These are phyloP conservation scores for Alternaria triticina DNA, from an alignment of 2,329 filamentous ascomycete genomes.

Conservation along the genomic window DNA sequence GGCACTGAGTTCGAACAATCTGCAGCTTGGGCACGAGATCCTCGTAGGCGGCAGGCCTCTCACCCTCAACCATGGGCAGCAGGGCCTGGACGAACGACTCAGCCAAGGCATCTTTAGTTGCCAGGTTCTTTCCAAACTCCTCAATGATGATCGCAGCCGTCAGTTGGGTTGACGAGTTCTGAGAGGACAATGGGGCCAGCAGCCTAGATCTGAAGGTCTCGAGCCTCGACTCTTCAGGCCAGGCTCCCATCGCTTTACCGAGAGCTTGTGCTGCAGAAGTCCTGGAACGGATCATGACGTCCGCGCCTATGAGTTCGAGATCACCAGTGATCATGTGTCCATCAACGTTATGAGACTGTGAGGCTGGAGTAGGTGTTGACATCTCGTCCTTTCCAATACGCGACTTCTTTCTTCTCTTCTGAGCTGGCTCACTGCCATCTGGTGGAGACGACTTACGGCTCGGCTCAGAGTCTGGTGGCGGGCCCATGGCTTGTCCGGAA, in stretches of 20 bases:
- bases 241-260: slow-evolving; percentile 79
- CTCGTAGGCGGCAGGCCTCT: slow-evolving; percentile 81
- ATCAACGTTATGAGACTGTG: slow-evolving; percentile 82
- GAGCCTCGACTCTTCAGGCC: slow-evolving; percentile 67
- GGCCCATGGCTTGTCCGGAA: slow-evolving; percentile 82
- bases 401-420: slow-evolving; percentile 82
- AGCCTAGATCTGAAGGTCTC: slow-evolving; percentile 70
- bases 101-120: slow-evolving; percentile 56
- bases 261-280: slow-evolving; percentile 87
- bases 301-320: slow-evolving; percentile 89
- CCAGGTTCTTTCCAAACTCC: slow-evolving; percentile 73
- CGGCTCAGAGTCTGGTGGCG: slow-evolving; percentile 44
- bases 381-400: slow-evolving; percentile 72
- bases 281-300: slow-evolving; percentile 86
- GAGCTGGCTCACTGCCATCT: slow-evolving; percentile 59
- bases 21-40: slow-evolving; percentile 91
- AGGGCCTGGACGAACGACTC: slow-evolving; percentile 69
- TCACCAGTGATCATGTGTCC: slow-evolving; percentile 98
- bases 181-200: slow-evolving; percentile 70
- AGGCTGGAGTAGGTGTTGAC: slow-evolving; percentile 62
- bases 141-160: slow-evolving; percentile 84
- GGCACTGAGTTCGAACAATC: slow-evolving; percentile 87
- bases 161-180: slow-evolving; percentile 85
- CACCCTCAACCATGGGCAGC: slow-evolving; percentile 77
- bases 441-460: slow-evolving; percentile 43